Evolutionary conservation across 2,329 filamentous ascomycete genomes (phyloP), one percentile per base, ranked within the genome.

Genomic region (Colletotrichum spinosum): DNA sequence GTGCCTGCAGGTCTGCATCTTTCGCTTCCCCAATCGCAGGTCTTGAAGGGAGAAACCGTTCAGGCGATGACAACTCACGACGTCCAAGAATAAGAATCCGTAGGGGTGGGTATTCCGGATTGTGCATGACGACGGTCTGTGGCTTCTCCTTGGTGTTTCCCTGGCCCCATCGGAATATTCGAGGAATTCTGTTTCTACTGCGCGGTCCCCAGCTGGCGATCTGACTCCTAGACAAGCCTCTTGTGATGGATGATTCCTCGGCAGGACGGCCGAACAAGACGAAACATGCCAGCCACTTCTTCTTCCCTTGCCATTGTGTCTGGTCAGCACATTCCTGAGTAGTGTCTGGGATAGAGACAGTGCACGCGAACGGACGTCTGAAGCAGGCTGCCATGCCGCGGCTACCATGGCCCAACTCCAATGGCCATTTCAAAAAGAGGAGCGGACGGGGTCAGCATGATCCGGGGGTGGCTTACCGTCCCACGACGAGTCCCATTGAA

Each of bases 391-490:
- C 34, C 42, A 48, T 57, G 52, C 52, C 48, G 33, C 44, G 58
- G 42, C 15, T 52, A 38, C 48, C 53, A 37, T 56, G 46, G 39
- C 49, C 50, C 50, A 37, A 63, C 54, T 50, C 50, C 33, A 42
- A 48, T 25, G 37, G 42, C 46, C 39, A 37, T 62, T n/a, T 39
- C 25, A 25, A 45, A 66, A 45, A 60, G 50, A 56, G 56, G 39
- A 39, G 37, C 48, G 35, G 54, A 45, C 46, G 45, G 17, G 39
- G 33, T 12, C 33, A 25, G 15, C 25, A 51, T 37, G 59, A 57
- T 66, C 52, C 12, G 39, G 62, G 62, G 55, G 46, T 44, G 55
- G 48, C 46, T 51, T 8, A 51, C 50, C n/a, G 55, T 58, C 38
- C 38, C 38, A 35, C 38, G 48, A 39, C 35, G 48, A 41, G 35